Evolutionary conservation across 1,139 yeast genomes (phyloP), one percentile per base, ranked within the genome.

Genomic region (Nakaseomyces glabratus): DNA sequence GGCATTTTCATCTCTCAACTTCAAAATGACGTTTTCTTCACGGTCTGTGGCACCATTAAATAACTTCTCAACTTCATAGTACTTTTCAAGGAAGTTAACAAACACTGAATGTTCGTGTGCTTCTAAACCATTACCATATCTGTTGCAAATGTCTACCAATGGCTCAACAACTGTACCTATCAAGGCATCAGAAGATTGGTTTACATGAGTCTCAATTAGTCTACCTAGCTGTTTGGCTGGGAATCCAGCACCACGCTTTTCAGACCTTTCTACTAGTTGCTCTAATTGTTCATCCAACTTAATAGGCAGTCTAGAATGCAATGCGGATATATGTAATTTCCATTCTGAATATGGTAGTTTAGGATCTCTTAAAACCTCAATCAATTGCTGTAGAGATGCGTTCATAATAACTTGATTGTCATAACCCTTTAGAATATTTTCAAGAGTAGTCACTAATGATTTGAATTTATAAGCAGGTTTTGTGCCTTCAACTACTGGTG

Each of bases 361-460:
- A 35, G 76, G 80, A 53, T 84, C 73, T 55, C 81, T 75, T 62
- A 93, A 69, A 21, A 82, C 77, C 37, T 72, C 78, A 44, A 79
- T 70, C 50, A 88, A 68, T 43, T 70, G 76, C 53, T 76, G 75
- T 52, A 90, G 71, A 24, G 95, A 81, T 11, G 82, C 66, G 49
- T 75, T 78, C 94, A 90, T 76, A 45, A 88, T 82, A 46, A 85
- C 93, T 66, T 88, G 97, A 62, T 90, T 90, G 58, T 93, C 98
- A 55, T 73, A 90, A 43, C 99, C 99, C 36, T 71, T 71, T 56
- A 90, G 69, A 45, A 88, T 88, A 60, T 86, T 82, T 46, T 71
- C 66, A 58, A 90, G 68, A 43, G 82, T 74, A 10, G 71, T 58
- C 31, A 76, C 60, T 46, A 74, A 62, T 33, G 71, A 65, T 41